These are phyloP conservation scores for Claviceps sp. DNA, from an alignment of 2,329 filamentous ascomycete genomes.

Conservation along the genomic window DNA sequence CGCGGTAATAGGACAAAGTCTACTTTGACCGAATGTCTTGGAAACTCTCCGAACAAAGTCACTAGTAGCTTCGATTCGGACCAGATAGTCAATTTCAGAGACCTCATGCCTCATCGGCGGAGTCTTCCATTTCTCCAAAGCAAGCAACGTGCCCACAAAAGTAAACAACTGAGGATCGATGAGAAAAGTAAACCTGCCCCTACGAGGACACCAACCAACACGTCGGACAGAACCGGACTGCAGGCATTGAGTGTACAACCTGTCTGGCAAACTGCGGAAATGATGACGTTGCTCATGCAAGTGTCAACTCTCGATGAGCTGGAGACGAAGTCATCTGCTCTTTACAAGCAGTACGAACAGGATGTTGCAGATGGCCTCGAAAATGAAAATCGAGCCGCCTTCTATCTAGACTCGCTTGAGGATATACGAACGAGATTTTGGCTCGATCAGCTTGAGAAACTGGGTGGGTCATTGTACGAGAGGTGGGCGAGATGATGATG, in stretches of 20 bases:
- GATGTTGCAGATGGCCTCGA: constrained; percentile 15
- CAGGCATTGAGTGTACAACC: neutral
- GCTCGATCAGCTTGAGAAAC: constrained; percentile 11
- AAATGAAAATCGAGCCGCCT: constrained; percentile 12
- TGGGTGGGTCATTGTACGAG: neutral
- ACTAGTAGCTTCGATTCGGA: neutral
- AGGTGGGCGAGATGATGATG: neutral
- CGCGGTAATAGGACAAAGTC: neutral
- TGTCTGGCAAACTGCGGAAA: neutral
- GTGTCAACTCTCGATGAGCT: constrained; percentile 12
- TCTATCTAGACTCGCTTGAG: constrained; percentile 18
- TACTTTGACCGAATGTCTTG: no score
- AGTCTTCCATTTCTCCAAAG: constrained; percentile 15
- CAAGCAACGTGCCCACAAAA: neutral
- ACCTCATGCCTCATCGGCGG: constrained; percentile 18
- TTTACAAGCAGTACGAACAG: constrained; percentile 21
- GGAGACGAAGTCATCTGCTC: constrained; percentile 12
- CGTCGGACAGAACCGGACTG: neutral
- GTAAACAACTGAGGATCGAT: neutral
- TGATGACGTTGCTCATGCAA: constrained; percentile 14
- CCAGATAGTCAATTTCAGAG: constrained; percentile 11
- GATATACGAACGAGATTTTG: constrained; percentile 17
- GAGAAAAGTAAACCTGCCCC: no score
- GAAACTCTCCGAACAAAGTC: neutral
- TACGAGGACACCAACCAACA: neutral